phyloP scores from a whole-genome alignment of 257 asterid species.

The Paulownia fortunei region DNA sequence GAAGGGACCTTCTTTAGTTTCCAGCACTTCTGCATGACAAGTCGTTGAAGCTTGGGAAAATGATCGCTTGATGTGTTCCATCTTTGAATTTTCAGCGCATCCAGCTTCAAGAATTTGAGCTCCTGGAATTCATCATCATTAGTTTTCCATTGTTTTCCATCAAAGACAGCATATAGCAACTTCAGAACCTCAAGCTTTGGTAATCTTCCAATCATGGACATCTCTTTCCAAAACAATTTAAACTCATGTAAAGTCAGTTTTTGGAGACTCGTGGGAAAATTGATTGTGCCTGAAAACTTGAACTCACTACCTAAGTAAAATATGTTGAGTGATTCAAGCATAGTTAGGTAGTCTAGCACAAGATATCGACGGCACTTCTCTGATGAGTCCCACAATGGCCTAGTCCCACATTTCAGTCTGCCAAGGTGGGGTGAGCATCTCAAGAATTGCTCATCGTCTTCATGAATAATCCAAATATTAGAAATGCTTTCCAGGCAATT shows the following conservation, averaged over 20 bases:
- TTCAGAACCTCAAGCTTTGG: constrained; percentile 25
- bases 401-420: constrained; percentile 29
- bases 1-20: constrained; percentile 31
- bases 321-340: constrained; percentile 28
- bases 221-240: constrained; percentile 14
- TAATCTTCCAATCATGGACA: constrained; percentile 24
- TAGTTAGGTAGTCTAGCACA: neutral
- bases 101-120: constrained; percentile 27
- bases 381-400: constrained; percentile 13
- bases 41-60: constrained; percentile 29
- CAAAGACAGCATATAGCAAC: neutral
- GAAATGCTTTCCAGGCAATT: constrained; percentile 15
- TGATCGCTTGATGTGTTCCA: constrained; percentile 31
- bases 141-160: constrained; percentile 31
- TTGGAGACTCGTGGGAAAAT: neutral
- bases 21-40: constrained; percentile 32
- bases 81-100: constrained; percentile 13
- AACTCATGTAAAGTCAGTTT: constrained; percentile 22
- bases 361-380: constrained; percentile 14
- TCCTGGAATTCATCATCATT: constrained; percentile 14
- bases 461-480: neutral
- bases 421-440: constrained; percentile 3
- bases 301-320: neutral
- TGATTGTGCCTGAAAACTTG: constrained; percentile 6
- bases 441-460: constrained; percentile 24